These are phyloP conservation scores for Pisolithus tinctorius DNA, from an alignment of 768 basidiomycete species.

Conservation along the genomic window DNA sequence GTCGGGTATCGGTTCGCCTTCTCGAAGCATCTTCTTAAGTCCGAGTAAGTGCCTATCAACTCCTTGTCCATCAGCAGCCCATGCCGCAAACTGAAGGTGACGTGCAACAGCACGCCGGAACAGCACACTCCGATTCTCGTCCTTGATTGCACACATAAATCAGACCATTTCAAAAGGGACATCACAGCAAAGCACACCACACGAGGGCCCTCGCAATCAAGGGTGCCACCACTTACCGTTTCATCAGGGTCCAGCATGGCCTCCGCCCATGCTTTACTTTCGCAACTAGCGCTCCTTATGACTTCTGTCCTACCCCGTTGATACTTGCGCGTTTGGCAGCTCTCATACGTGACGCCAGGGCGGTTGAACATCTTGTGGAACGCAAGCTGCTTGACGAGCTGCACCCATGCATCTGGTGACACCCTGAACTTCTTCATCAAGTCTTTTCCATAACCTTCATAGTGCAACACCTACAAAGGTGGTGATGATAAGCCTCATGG, in stretches of 20 bases:
- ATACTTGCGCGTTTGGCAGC: slow-evolving; percentile 89
- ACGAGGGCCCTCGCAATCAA: background rate
- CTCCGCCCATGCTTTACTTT: slow-evolving; percentile 81
- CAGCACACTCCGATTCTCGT: slow-evolving; percentile 51
- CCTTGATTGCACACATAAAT: slow-evolving; percentile 26
- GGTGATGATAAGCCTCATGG: slow-evolving; percentile 7
- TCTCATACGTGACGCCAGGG: slow-evolving; percentile 86
- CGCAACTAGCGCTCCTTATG: slow-evolving; percentile 76
- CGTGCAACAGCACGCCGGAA: slow-evolving; percentile 74
- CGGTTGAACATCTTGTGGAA: slow-evolving; percentile 79
- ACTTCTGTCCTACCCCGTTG: slow-evolving; percentile 92
- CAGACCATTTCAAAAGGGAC: background rate
- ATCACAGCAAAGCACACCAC: background rate
- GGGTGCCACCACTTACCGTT: slow-evolving; percentile 34
- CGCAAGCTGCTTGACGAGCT: slow-evolving; percentile 93
- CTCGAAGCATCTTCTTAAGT: slow-evolving; percentile 71
- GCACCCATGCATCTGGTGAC: slow-evolving; percentile 93
- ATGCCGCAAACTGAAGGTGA: slow-evolving; percentile 80
- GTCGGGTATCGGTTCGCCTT: slow-evolving; percentile 65
- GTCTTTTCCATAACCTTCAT: slow-evolving; percentile 84
- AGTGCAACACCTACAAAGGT: slow-evolving; percentile 58
- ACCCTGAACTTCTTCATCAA: slow-evolving; percentile 74
- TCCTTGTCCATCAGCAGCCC: slow-evolving; percentile 92
- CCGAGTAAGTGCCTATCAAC: slow-evolving; percentile 96
- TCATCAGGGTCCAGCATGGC: slow-evolving; percentile 67